Evolutionary conservation across 768 basidiomycete genomes (phyloP).

Genomic region (Artomyces pyxidatus): DNA sequence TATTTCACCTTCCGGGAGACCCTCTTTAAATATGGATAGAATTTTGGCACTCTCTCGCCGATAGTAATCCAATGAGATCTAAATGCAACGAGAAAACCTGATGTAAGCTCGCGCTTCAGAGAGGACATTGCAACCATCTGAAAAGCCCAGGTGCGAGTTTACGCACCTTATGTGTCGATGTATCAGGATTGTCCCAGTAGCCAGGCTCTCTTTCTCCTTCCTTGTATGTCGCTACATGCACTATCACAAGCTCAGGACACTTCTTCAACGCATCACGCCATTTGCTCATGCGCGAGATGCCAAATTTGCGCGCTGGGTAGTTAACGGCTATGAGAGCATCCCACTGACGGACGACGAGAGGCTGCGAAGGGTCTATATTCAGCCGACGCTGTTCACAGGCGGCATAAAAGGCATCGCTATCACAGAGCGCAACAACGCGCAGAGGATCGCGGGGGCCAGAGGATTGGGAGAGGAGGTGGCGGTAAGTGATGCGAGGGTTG

Average conservation of each 20-base stretch:
- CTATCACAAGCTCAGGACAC: conserved; percentile 76
- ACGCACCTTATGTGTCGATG: conserved; percentile 85
- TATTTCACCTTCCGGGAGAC: conserved; percentile 71
- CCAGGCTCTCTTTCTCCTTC: conserved; percentile 78
- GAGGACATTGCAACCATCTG: neutral
- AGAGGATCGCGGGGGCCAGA: conserved; percentile 69
- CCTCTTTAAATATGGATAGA: conserved; percentile 71
- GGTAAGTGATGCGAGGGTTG: conserved; percentile 65
- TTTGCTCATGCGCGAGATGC: conserved; percentile 88
- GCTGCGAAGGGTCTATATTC: conserved; percentile 47
- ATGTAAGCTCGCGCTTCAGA: no score
- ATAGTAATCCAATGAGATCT: conserved; percentile 93
- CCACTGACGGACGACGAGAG: conserved; percentile 87
- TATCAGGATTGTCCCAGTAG: conserved; percentile 88
- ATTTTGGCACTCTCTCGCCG: conserved; percentile 87
- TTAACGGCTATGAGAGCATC: conserved; percentile 88
- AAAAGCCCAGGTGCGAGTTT: neutral
- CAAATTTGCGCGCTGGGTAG: conserved; percentile 88
- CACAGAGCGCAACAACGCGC: conserved; percentile 82
- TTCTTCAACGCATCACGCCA: conserved; percentile 74
- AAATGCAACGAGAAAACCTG: neutral
- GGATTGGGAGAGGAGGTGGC: conserved; percentile 62
- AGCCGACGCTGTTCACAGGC: conserved; percentile 84
- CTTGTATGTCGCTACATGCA: conserved; percentile 93
- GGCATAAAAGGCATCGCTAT: conserved; percentile 82